These are phyloP conservation scores for Lizonia empirigonia DNA, from an alignment of 2,329 filamentous ascomycete species.

Conservation along the genomic window DNA sequence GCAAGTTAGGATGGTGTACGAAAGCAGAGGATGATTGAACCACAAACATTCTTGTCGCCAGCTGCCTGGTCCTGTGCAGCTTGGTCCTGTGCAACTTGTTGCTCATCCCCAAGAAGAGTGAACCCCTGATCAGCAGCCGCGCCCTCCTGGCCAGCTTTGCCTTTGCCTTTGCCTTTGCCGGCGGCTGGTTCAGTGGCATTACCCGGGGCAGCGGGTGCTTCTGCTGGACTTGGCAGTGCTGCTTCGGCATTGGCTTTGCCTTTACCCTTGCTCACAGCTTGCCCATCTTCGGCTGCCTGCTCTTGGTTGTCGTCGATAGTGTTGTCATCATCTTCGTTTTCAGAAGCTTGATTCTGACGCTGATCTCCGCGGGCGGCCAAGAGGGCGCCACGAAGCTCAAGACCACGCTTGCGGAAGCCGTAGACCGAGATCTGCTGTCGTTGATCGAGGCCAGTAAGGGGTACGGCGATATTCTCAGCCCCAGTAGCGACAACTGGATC, in stretches of 20 bases:
- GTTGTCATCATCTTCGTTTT: not conserved
- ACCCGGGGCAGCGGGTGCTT: no score
- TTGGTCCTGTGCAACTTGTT: slow-evolving; percentile 1
- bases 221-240: not conserved
- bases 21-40: not conserved
- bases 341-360: slow-evolving; percentile 6
- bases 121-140: slow-evolving; percentile 1
- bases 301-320: slow-evolving; percentile 4
- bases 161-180: slow-evolving; percentile 12
- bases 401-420: slow-evolving; percentile 30
- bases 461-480: slow-evolving; percentile 31
- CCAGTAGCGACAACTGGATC: slow-evolving; percentile 32
- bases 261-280: slow-evolving; percentile 11
- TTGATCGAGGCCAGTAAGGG: slow-evolving; percentile 22
- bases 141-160: no score
- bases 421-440: slow-evolving; percentile 12
- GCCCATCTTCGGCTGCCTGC: not conserved
- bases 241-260: slow-evolving; percentile 13
- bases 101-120: no score
- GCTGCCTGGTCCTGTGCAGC: not conserved
- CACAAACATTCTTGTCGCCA: not conserved
- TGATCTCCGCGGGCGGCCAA: slow-evolving; percentile 25
- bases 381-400: slow-evolving; percentile 37
- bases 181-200: slow-evolving; percentile 1
- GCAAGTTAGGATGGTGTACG: not conserved